phyloP scores from a whole-genome alignment of 2,329 filamentous ascomycete genomes.

The Sporothrix pallida region DNA sequence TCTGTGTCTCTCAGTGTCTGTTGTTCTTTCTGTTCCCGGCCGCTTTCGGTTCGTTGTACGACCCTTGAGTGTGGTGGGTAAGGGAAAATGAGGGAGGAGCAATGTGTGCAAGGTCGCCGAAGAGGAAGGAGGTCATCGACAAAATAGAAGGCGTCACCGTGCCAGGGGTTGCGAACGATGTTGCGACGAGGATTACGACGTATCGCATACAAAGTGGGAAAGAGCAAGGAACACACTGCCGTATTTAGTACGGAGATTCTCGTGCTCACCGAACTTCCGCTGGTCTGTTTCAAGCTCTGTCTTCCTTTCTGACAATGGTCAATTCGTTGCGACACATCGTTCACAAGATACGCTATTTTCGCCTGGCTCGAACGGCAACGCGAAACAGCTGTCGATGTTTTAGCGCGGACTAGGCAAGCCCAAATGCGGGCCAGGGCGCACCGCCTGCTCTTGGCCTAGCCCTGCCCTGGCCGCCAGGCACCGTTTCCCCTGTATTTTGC shows the following conservation, averaged over 20 bases:
- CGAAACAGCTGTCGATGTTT: constrained; percentile 28
- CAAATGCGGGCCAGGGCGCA: constrained; percentile 18
- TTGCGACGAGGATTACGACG: constrained; percentile 8
- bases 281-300: constrained; percentile 20
- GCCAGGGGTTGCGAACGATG: not conserved
- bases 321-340: not conserved
- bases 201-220: constrained; percentile 3
- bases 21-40: constrained; percentile 22
- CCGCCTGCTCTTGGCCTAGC: not conserved
- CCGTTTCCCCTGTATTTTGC: constrained; percentile 28
- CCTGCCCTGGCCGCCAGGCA: constrained; percentile 2
- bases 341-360: not conserved
- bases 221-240: not conserved
- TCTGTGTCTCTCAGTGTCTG: not conserved
- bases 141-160: constrained; percentile 25
- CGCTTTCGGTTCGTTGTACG: constrained; percentile 11
- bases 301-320: not conserved
- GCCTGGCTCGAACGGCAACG: constrained; percentile 10
- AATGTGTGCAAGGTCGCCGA: not conserved
- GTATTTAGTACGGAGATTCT: constrained; percentile 11
- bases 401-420: constrained; percentile 23
- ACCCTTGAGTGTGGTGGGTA: not conserved
- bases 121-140: not conserved
- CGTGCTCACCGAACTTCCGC: not conserved
- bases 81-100: constrained; percentile 19